Evolutionary conservation across 2,329 filamentous ascomycete genomes (phyloP).

Genomic region (Xylaria sp.): DNA sequence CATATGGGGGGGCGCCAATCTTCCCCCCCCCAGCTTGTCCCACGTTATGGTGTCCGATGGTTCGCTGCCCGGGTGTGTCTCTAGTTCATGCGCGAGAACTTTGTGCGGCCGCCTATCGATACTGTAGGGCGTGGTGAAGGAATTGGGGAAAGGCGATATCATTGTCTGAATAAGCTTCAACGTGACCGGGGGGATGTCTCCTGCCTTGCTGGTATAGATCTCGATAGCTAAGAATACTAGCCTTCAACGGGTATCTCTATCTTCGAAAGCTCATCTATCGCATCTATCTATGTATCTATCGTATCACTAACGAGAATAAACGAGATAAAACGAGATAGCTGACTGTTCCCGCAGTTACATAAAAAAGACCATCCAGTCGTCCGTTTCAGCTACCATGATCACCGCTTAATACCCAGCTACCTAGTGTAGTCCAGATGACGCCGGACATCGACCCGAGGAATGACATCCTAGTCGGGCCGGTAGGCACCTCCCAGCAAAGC

Average conservation of each 20-base stretch:
- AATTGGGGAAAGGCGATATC: constrained; percentile 7
- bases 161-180: constrained; percentile 32
- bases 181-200: constrained; percentile 10
- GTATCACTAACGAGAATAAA: neutral
- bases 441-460: constrained; percentile 21
- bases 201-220: constrained; percentile 9
- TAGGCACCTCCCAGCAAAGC: constrained; percentile 10
- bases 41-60: constrained; percentile 21
- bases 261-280: neutral
- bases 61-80: constrained; percentile 33
- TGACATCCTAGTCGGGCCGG: constrained; percentile 26
- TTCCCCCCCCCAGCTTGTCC: constrained; percentile 20
- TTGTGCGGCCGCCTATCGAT: constrained; percentile 20
- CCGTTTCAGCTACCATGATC: constrained; percentile 6
- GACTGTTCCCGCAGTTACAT: constrained; percentile 21
- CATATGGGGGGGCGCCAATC: constrained; percentile 24
- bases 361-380: neutral
- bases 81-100: constrained; percentile 19
- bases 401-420: constrained; percentile 2
- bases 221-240: constrained; percentile 19
- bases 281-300: neutral
- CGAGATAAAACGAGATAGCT: constrained; percentile 16
- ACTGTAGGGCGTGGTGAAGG: constrained; percentile 19
- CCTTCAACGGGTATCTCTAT: neutral
- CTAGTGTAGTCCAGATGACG: neutral